A percentile compares a stretch with the other conserved stretches of the same genome.
These are phyloP conservation scores for Peronospora farinosa DNA, from an alignment of 352 stramenopile genomes.

Conservation along the genomic window DNA sequence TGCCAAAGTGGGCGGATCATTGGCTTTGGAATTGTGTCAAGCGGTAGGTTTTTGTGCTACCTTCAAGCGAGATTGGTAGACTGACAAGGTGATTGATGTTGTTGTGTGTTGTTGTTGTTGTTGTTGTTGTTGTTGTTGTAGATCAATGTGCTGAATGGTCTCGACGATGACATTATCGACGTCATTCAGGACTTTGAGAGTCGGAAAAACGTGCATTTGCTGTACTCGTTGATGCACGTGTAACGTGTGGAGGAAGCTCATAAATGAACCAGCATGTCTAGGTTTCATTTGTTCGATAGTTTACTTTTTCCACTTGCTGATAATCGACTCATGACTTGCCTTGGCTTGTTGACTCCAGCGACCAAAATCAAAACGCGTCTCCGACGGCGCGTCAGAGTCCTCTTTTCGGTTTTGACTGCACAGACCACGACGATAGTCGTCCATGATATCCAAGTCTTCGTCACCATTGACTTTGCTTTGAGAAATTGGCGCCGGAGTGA, in stretches of 20 bases:
- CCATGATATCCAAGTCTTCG: conserved; percentile 22
- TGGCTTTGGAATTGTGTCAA: conserved; percentile 73
- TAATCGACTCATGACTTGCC: conserved; percentile 18
- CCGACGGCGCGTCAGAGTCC: conserved; percentile 2
- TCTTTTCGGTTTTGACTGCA: conserved; percentile 13
- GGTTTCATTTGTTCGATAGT: conserved; percentile 11
- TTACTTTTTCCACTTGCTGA: conserved; percentile 38
- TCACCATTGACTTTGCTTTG: conserved; percentile 12
- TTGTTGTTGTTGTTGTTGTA: conserved; percentile 10
- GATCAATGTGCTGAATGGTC: conserved; percentile 44
- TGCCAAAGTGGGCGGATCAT: conserved; percentile 73
- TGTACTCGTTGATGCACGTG: conserved; percentile 62
- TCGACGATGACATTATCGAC: conserved; percentile 46
- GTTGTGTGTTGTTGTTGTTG: neutral
- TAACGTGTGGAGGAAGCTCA: conserved; percentile 11
- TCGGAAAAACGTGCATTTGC: conserved; percentile 51
- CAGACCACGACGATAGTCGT: conserved; percentile 23
- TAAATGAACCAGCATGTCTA: neutral
- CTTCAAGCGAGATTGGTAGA: neutral
- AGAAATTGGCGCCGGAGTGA: neutral
- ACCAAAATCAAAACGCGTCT: conserved; percentile 27
- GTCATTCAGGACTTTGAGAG: conserved; percentile 55
- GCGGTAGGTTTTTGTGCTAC: conserved; percentile 22
- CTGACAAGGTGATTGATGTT: neutral
- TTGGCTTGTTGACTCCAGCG: conserved; percentile 34